Evolutionary conservation across 352 stramenopile genomes (phyloP), one percentile per base, ranked within the genome.

Genomic region (Plasmopara muralis): DNA sequence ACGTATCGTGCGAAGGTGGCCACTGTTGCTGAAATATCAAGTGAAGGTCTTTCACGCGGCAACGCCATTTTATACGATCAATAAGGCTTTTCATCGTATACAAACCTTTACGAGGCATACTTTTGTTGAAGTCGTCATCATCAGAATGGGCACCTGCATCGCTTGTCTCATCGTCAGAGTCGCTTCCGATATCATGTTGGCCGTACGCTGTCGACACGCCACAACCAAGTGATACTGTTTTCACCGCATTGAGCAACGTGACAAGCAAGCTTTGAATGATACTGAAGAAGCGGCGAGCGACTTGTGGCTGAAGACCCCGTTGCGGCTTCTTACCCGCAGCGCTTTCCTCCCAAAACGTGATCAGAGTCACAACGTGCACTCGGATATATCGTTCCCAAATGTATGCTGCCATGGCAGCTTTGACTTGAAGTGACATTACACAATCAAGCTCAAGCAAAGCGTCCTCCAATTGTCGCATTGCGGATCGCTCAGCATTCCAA

Each of bases 321-420:
- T 87, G 72, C 0, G 77, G 68, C 25, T 85, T 89, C 16, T 66
- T 65, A 18, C 80, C 83, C 4, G 64, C 64, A 18, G 78, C 79
- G 48, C 72, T 87, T 44, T 93, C 80, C 50, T 91, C 77, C 80
- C 80, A 93, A 60, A 88, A 93, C 9, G 68, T 82, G 34, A 91
- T 74, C 9, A 93, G 64, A 38, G 83, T 89, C 43, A 85, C 68
- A 6, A 93, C 78, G 52, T 93, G 83, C 2, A 85, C 68, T 20
- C 81, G 80, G 42, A 93, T 83, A 37, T 89, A 91, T 59, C 59
- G 72, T 38, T 93, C 83, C 83, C 83, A 93, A 57, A 93, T 72
- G 49, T 87, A 68, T 29, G 78, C 57, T 7, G 69, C 68, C 68
- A 93, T 85, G 4, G 78, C 77, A n/a, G 64, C 60, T 62, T 74